A percentile compares a stretch with the other conserved stretches of the same genome.
phyloP scores from a whole-genome alignment of 2,329 filamentous ascomycete species.

The Monosporascus sp. region DNA sequence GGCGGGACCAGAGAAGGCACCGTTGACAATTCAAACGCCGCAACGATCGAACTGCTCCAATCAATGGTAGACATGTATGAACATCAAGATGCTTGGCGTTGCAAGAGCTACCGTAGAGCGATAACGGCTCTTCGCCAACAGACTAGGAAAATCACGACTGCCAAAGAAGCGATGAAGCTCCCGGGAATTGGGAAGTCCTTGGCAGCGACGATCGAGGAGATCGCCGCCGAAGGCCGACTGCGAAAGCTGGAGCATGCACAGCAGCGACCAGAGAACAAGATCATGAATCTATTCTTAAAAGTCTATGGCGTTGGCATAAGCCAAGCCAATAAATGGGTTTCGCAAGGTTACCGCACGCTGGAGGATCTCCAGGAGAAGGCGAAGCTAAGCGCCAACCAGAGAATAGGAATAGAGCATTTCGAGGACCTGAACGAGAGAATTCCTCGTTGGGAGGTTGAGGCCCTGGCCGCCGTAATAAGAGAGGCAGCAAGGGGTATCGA shows the following conservation, averaged over 20 bases:
- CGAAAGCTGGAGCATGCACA: conserved; percentile 66
- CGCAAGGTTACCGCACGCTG: conserved; percentile 67
- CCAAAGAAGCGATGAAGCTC: conserved; percentile 61
- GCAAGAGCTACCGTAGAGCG: conserved; percentile 68
- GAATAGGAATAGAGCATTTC: conserved; percentile 72
- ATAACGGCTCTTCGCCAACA: conserved; percentile 69
- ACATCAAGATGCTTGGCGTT: conserved; percentile 72
- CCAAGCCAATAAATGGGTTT: conserved; percentile 71
- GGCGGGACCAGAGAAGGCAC: conserved; percentile 40
- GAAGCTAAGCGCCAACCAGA: conserved; percentile 63
- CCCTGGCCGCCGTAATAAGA: conserved; percentile 61
- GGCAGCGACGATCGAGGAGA: conserved; percentile 85
- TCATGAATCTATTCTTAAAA: conserved; percentile 64
- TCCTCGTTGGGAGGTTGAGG: conserved; percentile 67
- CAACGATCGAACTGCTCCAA: conserved; percentile 71
- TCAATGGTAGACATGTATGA: conserved; percentile 76
- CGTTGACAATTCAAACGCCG: conserved; percentile 61
- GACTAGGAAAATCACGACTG: conserved; percentile 56
- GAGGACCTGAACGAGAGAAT: conserved; percentile 75
- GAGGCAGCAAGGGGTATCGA: conserved; percentile 56
- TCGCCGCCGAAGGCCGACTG: conserved; percentile 67
- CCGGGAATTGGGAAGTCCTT: conserved; percentile 66
- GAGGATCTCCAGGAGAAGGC: conserved; percentile 61
- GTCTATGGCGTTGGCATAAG: conserved; percentile 73
- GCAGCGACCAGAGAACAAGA: conserved; percentile 58